Base-by-base conservation (phyloP, 2,329 filamentous ascomycete genomes). In the Eurotiales sp. region DNA sequence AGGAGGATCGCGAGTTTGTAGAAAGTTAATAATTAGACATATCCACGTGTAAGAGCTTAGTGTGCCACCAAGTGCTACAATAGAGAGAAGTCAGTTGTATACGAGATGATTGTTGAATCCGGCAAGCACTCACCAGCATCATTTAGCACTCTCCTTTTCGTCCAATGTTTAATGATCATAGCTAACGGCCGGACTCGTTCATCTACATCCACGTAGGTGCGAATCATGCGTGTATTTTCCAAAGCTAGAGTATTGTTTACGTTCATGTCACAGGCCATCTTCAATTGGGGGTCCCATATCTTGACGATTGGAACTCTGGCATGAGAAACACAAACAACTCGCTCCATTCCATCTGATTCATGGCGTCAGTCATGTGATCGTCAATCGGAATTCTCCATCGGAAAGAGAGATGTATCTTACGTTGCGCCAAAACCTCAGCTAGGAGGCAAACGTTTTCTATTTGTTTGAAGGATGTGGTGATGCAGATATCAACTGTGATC, bases 41-140 rank as follows among this genome's bases (percentile, higher is more conserved):
- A 97, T 97, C 93, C 93, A 99, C 19, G 93, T 96, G 67, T 99
- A 99, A 15, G 93, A 99, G 70, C 92, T 97, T 54, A 99, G 78
- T 6, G 93, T 99, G 52, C 90, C 91, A 56, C 93, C 91, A 66
- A 90, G 90, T 53, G 88, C 93, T 95, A 65, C 6, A 43, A 15
- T 22, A n/a, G 19, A 25, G n/a, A 17, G 15, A 36, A 17, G 29
- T 50, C 47, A 50, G 39, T 21, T 43, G n/a, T 19, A 23, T 27
- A 32, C 29, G n/a, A 37, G 27, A 40, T 34, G 39, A 37, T 40
- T 17, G 27, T 34, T 17, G 19, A n/a, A 46, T 15, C 17, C 6
- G 14, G 34, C 25, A 5, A 10, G 25, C 46, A 61, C 86, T 76
- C 77, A 95, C 91, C 92, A 67, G 93, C 93, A 76, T 99, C 93